These are phyloP conservation scores for Ophiorrhiza pumila DNA, from an alignment of 257 asterid species.

Conservation along the genomic window DNA sequence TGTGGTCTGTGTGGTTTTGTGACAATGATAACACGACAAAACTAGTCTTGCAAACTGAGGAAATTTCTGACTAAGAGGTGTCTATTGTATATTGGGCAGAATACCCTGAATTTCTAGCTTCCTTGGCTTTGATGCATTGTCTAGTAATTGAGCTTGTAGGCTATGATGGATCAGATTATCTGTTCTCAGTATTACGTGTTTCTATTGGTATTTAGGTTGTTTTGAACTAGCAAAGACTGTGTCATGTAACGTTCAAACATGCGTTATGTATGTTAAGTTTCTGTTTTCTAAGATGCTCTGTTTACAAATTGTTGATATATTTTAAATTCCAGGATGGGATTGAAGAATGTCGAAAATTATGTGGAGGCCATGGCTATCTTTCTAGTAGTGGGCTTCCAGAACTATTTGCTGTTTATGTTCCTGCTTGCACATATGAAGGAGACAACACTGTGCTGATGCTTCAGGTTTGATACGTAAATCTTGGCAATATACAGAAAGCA, in stretches of 20 bases:
- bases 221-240: not conserved
- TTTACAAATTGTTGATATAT: not conserved
- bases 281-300: not conserved
- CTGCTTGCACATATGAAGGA: conserved; percentile 99
- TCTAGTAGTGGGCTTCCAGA: conserved; percentile 99
- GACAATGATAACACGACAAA: not conserved
- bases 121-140: not conserved
- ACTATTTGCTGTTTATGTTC: conserved; percentile 94
- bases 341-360: conserved; percentile 92
- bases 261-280: not conserved
- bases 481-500: not conserved
- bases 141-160: not conserved
- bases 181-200: not conserved
- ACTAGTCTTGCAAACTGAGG: not conserved
- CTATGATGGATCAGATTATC: no score
- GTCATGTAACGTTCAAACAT: not conserved
- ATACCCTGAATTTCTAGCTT: not conserved
- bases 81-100: not conserved
- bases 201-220: not conserved
- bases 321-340: conserved; percentile 72
- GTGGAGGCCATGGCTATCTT: conserved; percentile 99
- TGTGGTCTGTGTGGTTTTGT: no score
- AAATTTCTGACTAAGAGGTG: not conserved
- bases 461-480: conserved; percentile 45
- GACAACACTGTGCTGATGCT: conserved; percentile 80